These are phyloP conservation scores for Cutaneotrichosporon daszewskae DNA, from an alignment of 1,284 basidiomycete species.

Conservation along the genomic window DNA sequence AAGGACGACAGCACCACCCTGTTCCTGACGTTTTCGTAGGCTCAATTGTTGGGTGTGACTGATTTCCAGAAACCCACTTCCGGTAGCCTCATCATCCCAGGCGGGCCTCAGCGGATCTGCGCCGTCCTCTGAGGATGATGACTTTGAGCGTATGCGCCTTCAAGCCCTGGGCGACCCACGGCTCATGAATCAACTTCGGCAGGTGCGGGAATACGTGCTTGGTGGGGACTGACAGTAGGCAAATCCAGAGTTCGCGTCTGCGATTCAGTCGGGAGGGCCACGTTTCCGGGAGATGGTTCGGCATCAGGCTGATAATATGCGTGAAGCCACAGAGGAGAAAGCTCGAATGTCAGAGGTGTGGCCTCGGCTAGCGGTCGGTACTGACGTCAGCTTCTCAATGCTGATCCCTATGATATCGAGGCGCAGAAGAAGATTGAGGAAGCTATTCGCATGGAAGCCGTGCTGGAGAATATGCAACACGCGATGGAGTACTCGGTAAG, in stretches of 20 bases:
- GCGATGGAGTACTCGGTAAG: conserved; percentile 72
- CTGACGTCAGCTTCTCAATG: conserved; percentile 54
- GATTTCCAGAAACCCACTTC: background rate
- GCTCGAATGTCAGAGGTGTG: conserved; percentile 59
- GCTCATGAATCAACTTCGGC: conserved; percentile 67
- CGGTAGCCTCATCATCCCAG: conserved; percentile 1
- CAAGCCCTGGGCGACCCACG: conserved; percentile 77
- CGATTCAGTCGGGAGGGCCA: conserved; percentile 61
- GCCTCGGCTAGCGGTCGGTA: conserved; percentile 50
- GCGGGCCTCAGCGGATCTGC: conserved; percentile 22
- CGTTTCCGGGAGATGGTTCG: conserved; percentile 69
- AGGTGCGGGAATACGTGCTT: conserved; percentile 49
- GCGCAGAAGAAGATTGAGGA: conserved; percentile 90
- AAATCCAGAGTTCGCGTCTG: conserved; percentile 71
- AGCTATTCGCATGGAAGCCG: conserved; percentile 80
- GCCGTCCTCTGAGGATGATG: conserved; percentile 54
- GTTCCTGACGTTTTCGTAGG: conserved; percentile 39
- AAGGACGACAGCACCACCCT: conserved; percentile 30
- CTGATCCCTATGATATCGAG: conserved; percentile 84
- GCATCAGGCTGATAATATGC: conserved; percentile 58
- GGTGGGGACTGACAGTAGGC: conserved; percentile 48
- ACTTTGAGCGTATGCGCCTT: conserved; percentile 82
- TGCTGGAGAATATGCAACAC: conserved; percentile 85
- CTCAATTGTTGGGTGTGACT: background rate
- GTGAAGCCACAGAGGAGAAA: conserved; percentile 55